phyloP scores from a whole-genome alignment of 768 basidiomycete species.

The Lactarius trivialis region DNA sequence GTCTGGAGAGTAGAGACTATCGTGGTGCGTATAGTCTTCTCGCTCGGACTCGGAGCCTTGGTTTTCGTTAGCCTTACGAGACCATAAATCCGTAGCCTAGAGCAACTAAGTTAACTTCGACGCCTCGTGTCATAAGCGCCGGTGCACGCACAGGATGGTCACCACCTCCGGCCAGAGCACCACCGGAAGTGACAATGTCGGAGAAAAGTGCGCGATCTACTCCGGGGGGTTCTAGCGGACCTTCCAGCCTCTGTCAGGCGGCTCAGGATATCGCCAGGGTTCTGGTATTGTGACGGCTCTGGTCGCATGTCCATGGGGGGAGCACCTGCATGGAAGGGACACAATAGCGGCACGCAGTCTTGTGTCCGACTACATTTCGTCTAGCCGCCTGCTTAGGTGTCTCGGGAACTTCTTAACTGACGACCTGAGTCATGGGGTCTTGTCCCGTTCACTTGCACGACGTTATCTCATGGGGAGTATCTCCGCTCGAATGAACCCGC shows the following conservation, averaged over 20 bases:
- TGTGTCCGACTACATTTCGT: not conserved
- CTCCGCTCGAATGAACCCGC: not conserved
- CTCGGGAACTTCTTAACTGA: not conserved
- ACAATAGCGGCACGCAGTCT: not conserved
- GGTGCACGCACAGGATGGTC: not conserved
- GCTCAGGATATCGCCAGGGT: not conserved
- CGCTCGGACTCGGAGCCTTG: not conserved
- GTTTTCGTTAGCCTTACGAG: not conserved
- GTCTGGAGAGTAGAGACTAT: not conserved
- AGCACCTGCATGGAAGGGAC: not conserved
- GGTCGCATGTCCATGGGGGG: not conserved
- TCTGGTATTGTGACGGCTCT: not conserved
- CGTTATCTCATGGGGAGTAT: not conserved
- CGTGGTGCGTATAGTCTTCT: not conserved
- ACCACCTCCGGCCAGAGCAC: not conserved
- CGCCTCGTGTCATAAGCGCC: not conserved
- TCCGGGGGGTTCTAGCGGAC: not conserved
- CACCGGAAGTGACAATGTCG: not conserved
- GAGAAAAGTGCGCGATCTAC: not conserved
- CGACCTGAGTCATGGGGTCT: not conserved
- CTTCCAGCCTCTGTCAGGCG: not conserved
- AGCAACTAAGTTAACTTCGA: not conserved
- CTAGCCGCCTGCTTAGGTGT: not conserved
- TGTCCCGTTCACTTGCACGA: not conserved
- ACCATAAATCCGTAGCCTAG: not conserved